phyloP scores from a whole-genome alignment of 352 stramenopile species.

The Pythium phragmitis region DNA sequence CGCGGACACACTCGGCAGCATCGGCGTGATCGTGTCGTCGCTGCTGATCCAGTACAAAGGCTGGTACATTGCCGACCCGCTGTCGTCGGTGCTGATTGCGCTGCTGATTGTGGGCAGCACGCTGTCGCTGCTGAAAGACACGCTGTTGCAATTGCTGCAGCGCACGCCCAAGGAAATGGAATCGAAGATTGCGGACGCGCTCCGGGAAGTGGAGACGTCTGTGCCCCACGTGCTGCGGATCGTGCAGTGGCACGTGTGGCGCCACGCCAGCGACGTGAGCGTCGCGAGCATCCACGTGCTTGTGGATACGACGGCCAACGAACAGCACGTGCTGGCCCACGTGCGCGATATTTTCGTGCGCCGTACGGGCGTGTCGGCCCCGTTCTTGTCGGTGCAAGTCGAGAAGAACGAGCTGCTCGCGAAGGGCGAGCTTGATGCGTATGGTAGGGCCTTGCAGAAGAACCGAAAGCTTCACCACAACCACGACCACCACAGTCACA shows the following conservation, averaged over 20 bases:
- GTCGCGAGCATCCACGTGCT: constrained; percentile 64
- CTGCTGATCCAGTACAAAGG: constrained; percentile 82
- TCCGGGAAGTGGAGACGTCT: constrained; percentile 45
- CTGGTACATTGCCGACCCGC: constrained; percentile 81
- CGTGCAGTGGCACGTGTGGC: constrained; percentile 75
- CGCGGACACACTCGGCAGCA: constrained; percentile 85
- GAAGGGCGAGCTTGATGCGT: constrained; percentile 10
- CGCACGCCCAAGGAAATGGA: constrained; percentile 61
- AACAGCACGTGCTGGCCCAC: constrained; percentile 58
- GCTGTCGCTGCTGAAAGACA: constrained; percentile 73
- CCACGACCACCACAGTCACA: constrained; percentile 23
- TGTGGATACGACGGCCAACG: constrained; percentile 41
- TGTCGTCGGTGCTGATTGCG: constrained; percentile 82
- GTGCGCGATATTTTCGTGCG: constrained; percentile 47
- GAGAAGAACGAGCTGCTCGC: constrained; percentile 35
- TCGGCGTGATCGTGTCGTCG: constrained; percentile 89
- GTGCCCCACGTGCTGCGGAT: constrained; percentile 48
- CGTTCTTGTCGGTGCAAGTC: constrained; percentile 66
- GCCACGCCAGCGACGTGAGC: constrained; percentile 57
- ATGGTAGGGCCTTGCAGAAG: constrained; percentile 10
- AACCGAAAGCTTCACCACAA: constrained; percentile 22
- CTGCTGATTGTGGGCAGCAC: constrained; percentile 85
- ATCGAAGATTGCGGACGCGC: constrained; percentile 36
- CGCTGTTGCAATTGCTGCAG: constrained; percentile 68
- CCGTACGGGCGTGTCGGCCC: constrained; percentile 34